phyloP scores from a whole-genome alignment of 345 rosid species.

The Acer yangbiense region DNA sequence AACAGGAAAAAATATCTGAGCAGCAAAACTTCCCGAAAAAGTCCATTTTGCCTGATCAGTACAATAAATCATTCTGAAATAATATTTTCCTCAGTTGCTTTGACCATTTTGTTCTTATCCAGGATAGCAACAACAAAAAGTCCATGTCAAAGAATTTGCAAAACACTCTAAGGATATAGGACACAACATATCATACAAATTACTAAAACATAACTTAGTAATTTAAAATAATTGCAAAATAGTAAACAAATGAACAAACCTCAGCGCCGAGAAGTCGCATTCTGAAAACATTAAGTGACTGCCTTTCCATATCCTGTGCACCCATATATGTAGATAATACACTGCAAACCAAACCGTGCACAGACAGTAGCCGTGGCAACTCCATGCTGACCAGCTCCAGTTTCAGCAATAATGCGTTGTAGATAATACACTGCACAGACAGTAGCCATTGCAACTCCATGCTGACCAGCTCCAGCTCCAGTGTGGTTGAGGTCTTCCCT shows the following conservation, averaged over 20 bases:
- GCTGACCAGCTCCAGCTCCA: no score
- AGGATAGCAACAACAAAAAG: not conserved
- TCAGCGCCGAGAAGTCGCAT: conserved; percentile 96
- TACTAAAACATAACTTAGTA: not conserved
- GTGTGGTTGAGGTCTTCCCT: no score
- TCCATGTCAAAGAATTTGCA: not conserved
- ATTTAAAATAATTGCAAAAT: not conserved
- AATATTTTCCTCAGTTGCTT: not conserved
- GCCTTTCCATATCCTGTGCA: conserved; percentile 95
- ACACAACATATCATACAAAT: not conserved
- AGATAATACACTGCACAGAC: no score
- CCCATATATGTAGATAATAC: conserved; percentile 93
- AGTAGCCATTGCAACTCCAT: no score
- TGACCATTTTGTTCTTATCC: not conserved
- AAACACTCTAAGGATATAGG: not conserved
- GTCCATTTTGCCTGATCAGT: no score
- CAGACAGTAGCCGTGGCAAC: conserved; percentile 97
- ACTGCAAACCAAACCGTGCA: conserved; percentile 78
- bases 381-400: conserved; percentile 73
- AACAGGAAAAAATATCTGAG: not conserved
- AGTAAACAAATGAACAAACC: conserved; percentile 41
- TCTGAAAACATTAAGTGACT: conserved; percentile 87
- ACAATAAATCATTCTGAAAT: not conserved
- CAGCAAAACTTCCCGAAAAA: not conserved
- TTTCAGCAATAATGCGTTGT: conserved; percentile 65